Evolutionary conservation across 768 basidiomycete species (phyloP).

Genomic region (Chalciporus piperatus): DNA sequence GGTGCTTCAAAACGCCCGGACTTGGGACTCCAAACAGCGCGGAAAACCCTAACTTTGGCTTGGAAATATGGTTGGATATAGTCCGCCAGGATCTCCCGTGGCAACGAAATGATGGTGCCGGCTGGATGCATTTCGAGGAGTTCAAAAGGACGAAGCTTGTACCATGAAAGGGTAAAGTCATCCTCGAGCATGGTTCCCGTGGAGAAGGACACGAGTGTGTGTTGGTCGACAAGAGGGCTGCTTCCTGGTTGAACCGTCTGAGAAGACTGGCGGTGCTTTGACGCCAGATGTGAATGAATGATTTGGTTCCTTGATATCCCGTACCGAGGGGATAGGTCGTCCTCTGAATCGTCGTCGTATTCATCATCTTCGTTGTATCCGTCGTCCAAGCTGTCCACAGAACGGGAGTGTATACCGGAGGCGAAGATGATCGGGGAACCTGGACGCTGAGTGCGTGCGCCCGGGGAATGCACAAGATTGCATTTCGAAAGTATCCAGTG

Average conservation of each 20-base stretch:
- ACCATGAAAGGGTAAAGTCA: constrained; percentile 55
- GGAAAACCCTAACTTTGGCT: constrained; percentile 49
- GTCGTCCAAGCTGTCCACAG: constrained; percentile 25
- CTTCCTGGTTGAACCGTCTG: constrained; percentile 7
- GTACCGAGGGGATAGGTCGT: constrained; percentile 14
- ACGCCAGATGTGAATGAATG: constrained; percentile 9
- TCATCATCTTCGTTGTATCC: constrained; percentile 35
- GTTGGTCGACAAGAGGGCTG: constrained; percentile 33
- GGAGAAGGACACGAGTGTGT: constrained; percentile 60
- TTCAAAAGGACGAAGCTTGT: constrained; percentile 58
- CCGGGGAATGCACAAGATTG: constrained; percentile 36
- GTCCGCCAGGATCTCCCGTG: constrained; percentile 35
- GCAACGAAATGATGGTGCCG: constrained; percentile 42
- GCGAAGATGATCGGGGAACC: constrained; percentile 74
- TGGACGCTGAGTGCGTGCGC: constrained; percentile 36
- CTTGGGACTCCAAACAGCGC: constrained; percentile 38
- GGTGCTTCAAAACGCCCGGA: constrained; percentile 28
- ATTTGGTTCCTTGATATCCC: background rate
- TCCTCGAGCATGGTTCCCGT: constrained; percentile 73
- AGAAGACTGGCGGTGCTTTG: constrained; percentile 10
- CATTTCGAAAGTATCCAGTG: constrained; percentile 60
- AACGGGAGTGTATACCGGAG: constrained; percentile 12
- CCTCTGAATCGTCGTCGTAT: constrained; percentile 25
- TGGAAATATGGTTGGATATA: constrained; percentile 63
- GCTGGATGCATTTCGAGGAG: constrained; percentile 65